Conservation (phyloP, 108 stramenopile species). For the Skeletonema marinoi region DNA sequence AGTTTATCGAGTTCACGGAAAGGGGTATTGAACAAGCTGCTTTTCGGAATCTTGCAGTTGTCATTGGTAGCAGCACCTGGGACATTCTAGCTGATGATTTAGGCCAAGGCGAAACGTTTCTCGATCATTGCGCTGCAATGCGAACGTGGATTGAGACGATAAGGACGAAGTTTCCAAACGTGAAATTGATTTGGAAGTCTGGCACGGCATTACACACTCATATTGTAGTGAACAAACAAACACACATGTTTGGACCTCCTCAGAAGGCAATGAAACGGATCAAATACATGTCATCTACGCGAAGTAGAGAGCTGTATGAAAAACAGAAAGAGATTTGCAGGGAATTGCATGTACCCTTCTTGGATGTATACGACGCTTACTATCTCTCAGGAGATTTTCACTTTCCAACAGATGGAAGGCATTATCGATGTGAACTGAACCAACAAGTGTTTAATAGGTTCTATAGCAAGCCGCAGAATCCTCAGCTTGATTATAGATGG, state of each 20-base stretch:
- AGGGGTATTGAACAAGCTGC: too few relatives aligned
- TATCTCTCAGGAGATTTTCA: slow-evolving; percentile 41
- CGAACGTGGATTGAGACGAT: too few relatives aligned
- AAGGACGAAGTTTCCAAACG: too few relatives aligned
- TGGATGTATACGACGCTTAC: slow-evolving; percentile 44
- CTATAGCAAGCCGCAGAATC: slow-evolving; percentile 1
- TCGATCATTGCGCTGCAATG: too few relatives aligned
- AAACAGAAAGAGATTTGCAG: slow-evolving; percentile 21
- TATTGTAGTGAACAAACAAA: too few relatives aligned
- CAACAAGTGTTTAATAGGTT: slow-evolving; percentile 11
- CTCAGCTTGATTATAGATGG: not conserved
- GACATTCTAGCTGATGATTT: too few relatives aligned
- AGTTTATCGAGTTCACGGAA: too few relatives aligned
- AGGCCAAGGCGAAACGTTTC: too few relatives aligned
- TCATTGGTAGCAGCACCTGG: too few relatives aligned
- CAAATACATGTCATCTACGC: slow-evolving; percentile 37
- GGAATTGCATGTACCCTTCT: slow-evolving; percentile 24
- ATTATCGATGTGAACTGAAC: slow-evolving; percentile 47
- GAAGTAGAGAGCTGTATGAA: slow-evolving; percentile 19
- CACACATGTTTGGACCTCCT: slow-evolving; percentile 19
- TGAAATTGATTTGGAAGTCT: too few relatives aligned
- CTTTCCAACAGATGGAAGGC: slow-evolving; percentile 44
- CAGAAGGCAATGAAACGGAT: slow-evolving; percentile 30
- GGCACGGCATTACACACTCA: too few relatives aligned
- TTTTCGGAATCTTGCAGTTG: too few relatives aligned